Percentiles rank a stretch among this genome's conserved stretches.
Conservation (phyloP, 2,329 filamentous ascomycete genomes). For the Phialocephala sp. region DNA sequence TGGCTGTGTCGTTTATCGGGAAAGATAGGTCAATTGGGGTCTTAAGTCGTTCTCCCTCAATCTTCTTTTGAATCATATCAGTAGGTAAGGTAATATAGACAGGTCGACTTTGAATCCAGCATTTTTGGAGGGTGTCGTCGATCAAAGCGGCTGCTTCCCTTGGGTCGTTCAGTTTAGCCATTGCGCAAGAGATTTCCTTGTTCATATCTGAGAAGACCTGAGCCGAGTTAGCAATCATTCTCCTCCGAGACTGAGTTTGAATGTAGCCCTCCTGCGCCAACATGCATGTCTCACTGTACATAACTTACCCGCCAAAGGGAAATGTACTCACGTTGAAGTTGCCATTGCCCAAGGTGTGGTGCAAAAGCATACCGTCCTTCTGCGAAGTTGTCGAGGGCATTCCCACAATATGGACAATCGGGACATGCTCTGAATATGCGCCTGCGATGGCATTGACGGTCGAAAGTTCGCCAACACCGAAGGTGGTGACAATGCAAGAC, state of each 20-base stretch:
- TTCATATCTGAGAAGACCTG: constrained; percentile 77
- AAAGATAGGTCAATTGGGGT: constrained; percentile 71
- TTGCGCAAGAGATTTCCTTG: constrained; percentile 70
- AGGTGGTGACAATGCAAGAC: constrained; percentile 74
- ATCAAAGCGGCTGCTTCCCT: constrained; percentile 75
- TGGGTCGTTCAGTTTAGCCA: constrained; percentile 73
- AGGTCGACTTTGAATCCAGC: constrained; percentile 74
- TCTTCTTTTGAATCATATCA: constrained; percentile 77
- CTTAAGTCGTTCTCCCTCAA: constrained; percentile 75
- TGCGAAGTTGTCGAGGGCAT: constrained; percentile 55
- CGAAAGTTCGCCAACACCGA: constrained; percentile 77
- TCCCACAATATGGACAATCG: constrained; percentile 69
- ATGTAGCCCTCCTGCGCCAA: too few species aligned
- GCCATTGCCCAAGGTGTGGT: constrained; percentile 77
- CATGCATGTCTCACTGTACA: background rate
- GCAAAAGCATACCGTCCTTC: constrained; percentile 55
- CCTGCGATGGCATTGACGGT: constrained; percentile 76
- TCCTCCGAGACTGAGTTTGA: background rate
- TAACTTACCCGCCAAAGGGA: background rate
- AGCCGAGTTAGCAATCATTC: background rate
- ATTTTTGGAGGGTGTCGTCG: constrained; percentile 77
- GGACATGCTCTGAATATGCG: constrained; percentile 74
- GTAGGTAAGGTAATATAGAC: constrained; percentile 86
- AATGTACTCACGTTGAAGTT: constrained; percentile 68
- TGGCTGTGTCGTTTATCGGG: constrained; percentile 69